phyloP scores from a whole-genome alignment of 2,329 filamentous ascomycete genomes.

The Geosmithia flava region DNA sequence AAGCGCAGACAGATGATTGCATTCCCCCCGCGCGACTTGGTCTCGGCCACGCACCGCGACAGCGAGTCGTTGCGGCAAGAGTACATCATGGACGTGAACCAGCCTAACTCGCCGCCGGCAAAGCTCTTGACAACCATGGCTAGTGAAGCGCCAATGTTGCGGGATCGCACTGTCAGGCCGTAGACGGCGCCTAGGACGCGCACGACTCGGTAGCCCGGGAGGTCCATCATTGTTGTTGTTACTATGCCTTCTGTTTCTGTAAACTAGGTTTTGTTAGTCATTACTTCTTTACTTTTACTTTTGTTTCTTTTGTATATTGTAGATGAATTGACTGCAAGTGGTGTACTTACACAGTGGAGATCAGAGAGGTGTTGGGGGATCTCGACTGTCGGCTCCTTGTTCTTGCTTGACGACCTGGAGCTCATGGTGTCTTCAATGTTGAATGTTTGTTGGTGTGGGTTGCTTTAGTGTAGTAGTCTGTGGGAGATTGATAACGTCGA shows the following conservation, averaged over 20 bases:
- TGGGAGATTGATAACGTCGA: background rate
- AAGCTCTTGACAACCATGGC: constrained; percentile 44
- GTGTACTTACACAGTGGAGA: constrained; percentile 28
- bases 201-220: constrained; percentile 47
- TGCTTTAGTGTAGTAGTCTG: background rate
- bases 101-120: constrained; percentile 44
- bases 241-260: constrained; percentile 49
- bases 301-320: background rate
- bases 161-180: constrained; percentile 42
- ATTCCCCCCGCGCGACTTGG: constrained; percentile 44
- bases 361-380: constrained; percentile 29
- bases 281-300: background rate
- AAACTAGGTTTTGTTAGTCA: constrained; percentile 18
- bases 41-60: constrained; percentile 28
- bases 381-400: constrained; percentile 16
- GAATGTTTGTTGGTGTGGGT: background rate
- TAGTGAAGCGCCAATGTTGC: constrained; percentile 44
- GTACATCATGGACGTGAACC: constrained; percentile 49
- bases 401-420: constrained; percentile 10
- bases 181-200: constrained; percentile 46
- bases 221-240: constrained; percentile 50
- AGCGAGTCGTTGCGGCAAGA: constrained; percentile 28
- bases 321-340: too few species aligned
- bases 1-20: constrained; percentile 47
- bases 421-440: constrained; percentile 9